phyloP scores from a whole-genome alignment of 208 protist genomes.

The Trypanosoma melophagium region DNA sequence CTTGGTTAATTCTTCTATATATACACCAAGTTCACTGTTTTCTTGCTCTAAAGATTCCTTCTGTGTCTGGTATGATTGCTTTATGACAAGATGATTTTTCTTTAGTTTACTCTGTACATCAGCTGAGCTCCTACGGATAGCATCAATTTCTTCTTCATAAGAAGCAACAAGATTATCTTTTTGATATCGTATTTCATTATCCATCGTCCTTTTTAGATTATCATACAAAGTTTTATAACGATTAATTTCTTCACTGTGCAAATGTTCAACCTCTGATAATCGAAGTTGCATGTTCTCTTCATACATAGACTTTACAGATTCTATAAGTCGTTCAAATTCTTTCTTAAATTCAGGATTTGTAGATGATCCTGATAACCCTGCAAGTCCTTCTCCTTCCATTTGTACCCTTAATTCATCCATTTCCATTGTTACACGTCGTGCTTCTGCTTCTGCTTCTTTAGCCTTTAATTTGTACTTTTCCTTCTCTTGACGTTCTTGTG shows the following conservation, averaged over 20 bases:
- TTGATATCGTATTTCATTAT: slow-evolving; percentile 23
- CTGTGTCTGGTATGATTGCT: slow-evolving; percentile 38
- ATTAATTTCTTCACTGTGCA: slow-evolving; percentile 24
- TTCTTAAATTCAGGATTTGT: slow-evolving; percentile 27
- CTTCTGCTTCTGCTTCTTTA: slow-evolving; percentile 27
- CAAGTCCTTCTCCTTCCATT: slow-evolving; percentile 22
- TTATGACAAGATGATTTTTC: slow-evolving; percentile 41
- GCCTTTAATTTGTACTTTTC: slow-evolving; percentile 23
- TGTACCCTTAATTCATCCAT: slow-evolving; percentile 32
- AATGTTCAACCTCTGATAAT: slow-evolving; percentile 26
- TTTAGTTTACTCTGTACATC: slow-evolving; percentile 43
- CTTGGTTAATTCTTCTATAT: slow-evolving; percentile 19
- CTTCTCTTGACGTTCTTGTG: slow-evolving; percentile 27
- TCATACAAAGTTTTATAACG: slow-evolving; percentile 31
- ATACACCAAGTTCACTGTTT: slow-evolving; percentile 24
- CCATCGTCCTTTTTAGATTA: slow-evolving; percentile 24
- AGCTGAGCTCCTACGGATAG: slow-evolving; percentile 23
- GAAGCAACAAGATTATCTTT: slow-evolving; percentile 26
- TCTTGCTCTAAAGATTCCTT: slow-evolving; percentile 31
- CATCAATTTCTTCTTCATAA: slow-evolving; percentile 33
- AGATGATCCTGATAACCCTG: slow-evolving; percentile 20
- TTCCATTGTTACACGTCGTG: slow-evolving; percentile 27
- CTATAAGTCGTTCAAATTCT: slow-evolving; percentile 30
- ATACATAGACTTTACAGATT: slow-evolving; percentile 29
- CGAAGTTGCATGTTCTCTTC: slow-evolving; percentile 31